Evolutionary conservation across 257 asterid species (phyloP).

Genomic region (Solanum microdontum): DNA sequence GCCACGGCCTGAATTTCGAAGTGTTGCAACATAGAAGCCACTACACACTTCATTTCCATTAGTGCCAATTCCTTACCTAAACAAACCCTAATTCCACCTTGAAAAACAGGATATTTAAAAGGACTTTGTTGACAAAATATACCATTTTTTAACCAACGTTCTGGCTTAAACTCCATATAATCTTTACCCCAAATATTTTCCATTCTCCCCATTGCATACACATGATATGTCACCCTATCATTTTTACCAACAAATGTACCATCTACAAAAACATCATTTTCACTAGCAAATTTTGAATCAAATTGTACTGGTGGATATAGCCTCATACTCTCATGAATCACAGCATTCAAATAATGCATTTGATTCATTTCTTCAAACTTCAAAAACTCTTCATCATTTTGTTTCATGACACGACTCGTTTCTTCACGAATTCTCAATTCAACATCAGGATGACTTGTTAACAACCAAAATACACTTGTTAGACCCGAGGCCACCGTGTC

Average conservation of each 20-base stretch:
- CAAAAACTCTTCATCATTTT: not conserved
- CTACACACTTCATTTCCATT: conserved; percentile 43
- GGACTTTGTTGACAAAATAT: conserved; percentile 24
- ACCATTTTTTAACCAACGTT: conserved; percentile 31
- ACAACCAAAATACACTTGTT: conserved; percentile 26
- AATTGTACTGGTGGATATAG: conserved; percentile 33
- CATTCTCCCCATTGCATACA: conserved; percentile 40
- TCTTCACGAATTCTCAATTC: conserved; percentile 13
- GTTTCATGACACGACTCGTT: conserved; percentile 9
- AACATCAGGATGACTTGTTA: conserved; percentile 17
- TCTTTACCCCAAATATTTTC: conserved; percentile 30
- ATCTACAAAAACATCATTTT: conserved; percentile 19
- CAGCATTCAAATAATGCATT: conserved; percentile 24
- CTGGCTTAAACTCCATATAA: conserved; percentile 31
- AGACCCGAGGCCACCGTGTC: conserved; percentile 26
- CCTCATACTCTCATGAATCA: conserved; percentile 29
- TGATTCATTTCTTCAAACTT: conserved; percentile 5
- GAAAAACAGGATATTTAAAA: conserved; percentile 31
- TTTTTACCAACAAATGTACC: conserved; percentile 21
- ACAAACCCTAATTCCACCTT: conserved; percentile 37
- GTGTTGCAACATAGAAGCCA: conserved; percentile 25
- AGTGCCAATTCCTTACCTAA: conserved; percentile 33
- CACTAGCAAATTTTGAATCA: conserved; percentile 25
- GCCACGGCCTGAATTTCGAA: conserved; percentile 21
- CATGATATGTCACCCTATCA: conserved; percentile 31